Base-by-base conservation (phyloP, 2,329 filamentous ascomycete genomes). In the Ophiostoma tasmaniense region DNA sequence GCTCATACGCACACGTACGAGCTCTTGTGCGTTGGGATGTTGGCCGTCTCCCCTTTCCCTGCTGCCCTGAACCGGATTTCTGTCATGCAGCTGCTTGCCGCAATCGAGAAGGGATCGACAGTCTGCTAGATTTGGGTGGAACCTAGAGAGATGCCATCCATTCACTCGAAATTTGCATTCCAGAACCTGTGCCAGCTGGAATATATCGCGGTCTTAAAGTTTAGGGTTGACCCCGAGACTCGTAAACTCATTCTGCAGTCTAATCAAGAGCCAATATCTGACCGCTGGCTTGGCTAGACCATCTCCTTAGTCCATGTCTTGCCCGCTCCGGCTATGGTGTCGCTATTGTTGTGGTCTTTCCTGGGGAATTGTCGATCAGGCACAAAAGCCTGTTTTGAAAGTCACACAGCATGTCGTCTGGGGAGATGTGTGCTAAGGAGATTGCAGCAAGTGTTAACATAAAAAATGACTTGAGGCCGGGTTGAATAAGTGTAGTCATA, bases 401-500 rank as follows among this genome's bases (percentile, higher is more conserved):
- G 67, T 69, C 25, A 22, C 35, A 69, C 67, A 69, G 28, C 67
- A 61, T 62, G 50, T 65, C 14, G 59, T 35, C 50, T 55, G 50
- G 50, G 42, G 42, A 25, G n/a, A 25, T 25, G n/a, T 25, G n/a
- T 25, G 50, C 22, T 14, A 55, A 25, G 14, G 50, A 55, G 50
- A 14, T 25, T 55, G n/a, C 50, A n/a, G 11, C 45, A 5, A 55
- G n/a, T 55, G 22, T 28, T 52, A 13, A 22, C 7, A 25, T 10
- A 25, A 55, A 14, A 13, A 2, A 13, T 55, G 25, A 13, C 3
- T 25, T 10, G 8, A 55, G 14, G 50, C 50, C n/a, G 22, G 50
- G n/a, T 39, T 11, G 42, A 20, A 20, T 20, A 13, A 39, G 37
- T 13, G 13, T n/a, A 7, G n/a, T 7, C 42, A 45, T 45, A 45